Evolutionary conservation across 805 yeast genomes (phyloP).

Genomic region (Helenozyma baotianmanensis): DNA sequence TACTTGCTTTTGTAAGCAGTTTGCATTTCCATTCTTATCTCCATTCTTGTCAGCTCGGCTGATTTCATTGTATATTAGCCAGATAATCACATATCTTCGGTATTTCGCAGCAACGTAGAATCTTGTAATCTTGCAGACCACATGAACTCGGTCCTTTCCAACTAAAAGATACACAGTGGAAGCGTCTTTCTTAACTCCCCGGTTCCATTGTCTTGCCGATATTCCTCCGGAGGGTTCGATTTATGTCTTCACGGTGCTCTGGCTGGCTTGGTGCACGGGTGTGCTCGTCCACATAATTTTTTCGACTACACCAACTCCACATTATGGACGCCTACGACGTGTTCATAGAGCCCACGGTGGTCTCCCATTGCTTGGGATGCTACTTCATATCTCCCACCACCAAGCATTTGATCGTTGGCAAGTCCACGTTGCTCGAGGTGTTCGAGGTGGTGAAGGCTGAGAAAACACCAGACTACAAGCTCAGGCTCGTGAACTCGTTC

Average conservation of each 20-base stretch:
- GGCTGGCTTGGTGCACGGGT: neutral
- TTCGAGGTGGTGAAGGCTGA: conserved; percentile 34
- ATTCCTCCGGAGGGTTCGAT: too few species aligned
- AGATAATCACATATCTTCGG: too few species aligned
- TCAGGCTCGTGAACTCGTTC: conserved; percentile 53
- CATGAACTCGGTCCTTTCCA: too few species aligned
- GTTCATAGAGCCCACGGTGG: conserved; percentile 70
- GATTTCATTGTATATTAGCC: neutral
- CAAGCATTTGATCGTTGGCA: conserved; percentile 62
- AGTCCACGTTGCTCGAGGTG: conserved; percentile 65
- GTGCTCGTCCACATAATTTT: too few species aligned
- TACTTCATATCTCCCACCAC: conserved; percentile 41
- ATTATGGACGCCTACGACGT: conserved; percentile 86
- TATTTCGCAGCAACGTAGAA: too few species aligned
- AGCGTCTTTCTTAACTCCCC: too few species aligned
- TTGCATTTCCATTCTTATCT: neutral
- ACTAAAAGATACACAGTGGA: too few species aligned
- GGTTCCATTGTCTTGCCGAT: too few species aligned
- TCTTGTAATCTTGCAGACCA: too few species aligned
- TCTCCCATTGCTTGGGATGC: conserved; percentile 55
- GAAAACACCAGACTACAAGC: conserved; percentile 19
- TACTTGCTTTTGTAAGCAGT: conserved; percentile 11
- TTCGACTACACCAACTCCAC: too few species aligned
- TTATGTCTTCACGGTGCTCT: neutral
- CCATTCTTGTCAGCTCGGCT: neutral